phyloP scores from a whole-genome alignment of 1,284 basidiomycete genomes.

The Xerocomus nothofagi region DNA sequence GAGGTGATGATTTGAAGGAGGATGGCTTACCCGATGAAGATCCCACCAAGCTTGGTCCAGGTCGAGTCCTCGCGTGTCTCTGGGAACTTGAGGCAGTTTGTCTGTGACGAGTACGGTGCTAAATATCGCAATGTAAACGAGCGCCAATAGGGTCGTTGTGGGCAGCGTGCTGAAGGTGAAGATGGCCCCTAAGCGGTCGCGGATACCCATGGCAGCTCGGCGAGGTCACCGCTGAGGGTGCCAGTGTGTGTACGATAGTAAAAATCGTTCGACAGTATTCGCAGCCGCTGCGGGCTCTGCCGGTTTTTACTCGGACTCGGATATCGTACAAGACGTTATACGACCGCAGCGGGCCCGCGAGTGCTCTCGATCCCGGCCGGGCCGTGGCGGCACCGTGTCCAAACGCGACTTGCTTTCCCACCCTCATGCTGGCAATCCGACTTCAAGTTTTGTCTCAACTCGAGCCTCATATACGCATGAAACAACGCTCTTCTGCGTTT shows the following conservation, averaged over 20 bases:
- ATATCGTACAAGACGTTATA: no score
- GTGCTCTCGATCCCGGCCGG: no score
- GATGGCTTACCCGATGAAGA: constrained; percentile 50
- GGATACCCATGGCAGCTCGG: constrained; percentile 22
- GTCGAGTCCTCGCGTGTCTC: constrained; percentile 50
- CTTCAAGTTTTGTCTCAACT: no score
- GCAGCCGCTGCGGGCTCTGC: no score
- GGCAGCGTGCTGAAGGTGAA: constrained; percentile 43
- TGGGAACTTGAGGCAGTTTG: constrained; percentile 48
- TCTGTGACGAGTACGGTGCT: constrained; percentile 55
- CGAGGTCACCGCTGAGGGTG: neutral
- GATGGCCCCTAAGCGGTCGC: constrained; percentile 20
- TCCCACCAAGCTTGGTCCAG: constrained; percentile 60
- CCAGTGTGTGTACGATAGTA: neutral
- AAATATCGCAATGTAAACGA: constrained; percentile 56
- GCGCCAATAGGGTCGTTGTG: constrained; percentile 50
- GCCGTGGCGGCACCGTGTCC: no score
- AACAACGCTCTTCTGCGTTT: neutral
- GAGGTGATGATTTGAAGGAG: neutral
- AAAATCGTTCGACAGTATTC: neutral
- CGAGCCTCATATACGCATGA: neutral
- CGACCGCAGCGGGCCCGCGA: no score
- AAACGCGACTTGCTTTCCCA: neutral
- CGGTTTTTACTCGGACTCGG: no score
- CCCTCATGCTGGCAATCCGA: neutral